A percentile compares a stretch with the other conserved stretches of the same genome.
Evolutionary conservation across 2,329 filamentous ascomycete species (phyloP).

Genomic region (Colletotrichum gigasporum): DNA sequence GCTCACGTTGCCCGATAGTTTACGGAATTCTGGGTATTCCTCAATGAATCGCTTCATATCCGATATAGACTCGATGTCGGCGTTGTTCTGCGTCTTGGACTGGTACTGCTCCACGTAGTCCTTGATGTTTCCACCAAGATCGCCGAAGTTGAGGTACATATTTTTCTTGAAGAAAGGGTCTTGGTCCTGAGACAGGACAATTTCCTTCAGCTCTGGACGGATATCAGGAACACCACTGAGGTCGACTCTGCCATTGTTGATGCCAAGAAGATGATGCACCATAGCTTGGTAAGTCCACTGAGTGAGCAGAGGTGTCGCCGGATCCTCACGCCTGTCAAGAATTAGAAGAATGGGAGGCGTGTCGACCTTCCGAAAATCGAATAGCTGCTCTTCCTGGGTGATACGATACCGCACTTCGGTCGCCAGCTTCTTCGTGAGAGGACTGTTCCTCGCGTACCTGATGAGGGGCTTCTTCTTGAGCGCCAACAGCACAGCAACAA

Average conservation of each 20-base stretch:
- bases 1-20: slow-evolving; percentile 96
- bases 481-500: slow-evolving; percentile 84
- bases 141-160: slow-evolving; percentile 98
- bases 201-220: slow-evolving; percentile 87
- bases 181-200: slow-evolving; percentile 95
- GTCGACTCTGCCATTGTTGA: slow-evolving; percentile 93
- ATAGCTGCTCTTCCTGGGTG: slow-evolving; percentile 94
- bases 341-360: slow-evolving; percentile 93
- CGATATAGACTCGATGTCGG: slow-evolving; percentile 94
- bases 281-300: slow-evolving; percentile 99
- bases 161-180: slow-evolving; percentile 99
- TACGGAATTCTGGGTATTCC: slow-evolving; percentile 97
- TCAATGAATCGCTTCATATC: slow-evolving; percentile 99
- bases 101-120: slow-evolving; percentile 99
- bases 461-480: slow-evolving; percentile 98
- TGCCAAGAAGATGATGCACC: slow-evolving; percentile 95
- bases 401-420: slow-evolving; percentile 93
- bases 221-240: slow-evolving; percentile 85
- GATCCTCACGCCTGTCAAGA: slow-evolving; percentile 91
- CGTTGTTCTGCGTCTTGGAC: slow-evolving; percentile 94
- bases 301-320: slow-evolving; percentile 90
- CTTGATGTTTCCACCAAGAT: slow-evolving; percentile 95
- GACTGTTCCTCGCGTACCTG: slow-evolving; percentile 90
- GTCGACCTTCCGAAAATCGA: slow-evolving; percentile 94
- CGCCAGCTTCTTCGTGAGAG: slow-evolving; percentile 90